A percentile compares a stretch with the other conserved stretches of the same genome.
Conservation (phyloP, 345 rosid species). For the Punica granatum region DNA sequence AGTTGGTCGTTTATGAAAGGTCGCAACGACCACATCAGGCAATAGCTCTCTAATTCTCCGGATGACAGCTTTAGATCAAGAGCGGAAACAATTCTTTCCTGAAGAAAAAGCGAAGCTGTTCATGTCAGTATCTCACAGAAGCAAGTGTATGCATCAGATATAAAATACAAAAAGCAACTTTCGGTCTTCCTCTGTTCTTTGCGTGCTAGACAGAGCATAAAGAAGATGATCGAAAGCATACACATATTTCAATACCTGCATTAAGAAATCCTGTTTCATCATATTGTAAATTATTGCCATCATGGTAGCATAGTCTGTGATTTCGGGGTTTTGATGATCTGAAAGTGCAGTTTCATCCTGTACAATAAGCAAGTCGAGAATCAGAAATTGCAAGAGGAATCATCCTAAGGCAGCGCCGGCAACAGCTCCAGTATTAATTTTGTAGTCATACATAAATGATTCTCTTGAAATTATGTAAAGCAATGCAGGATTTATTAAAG, state of each 20-base stretch:
- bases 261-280: conserved; percentile 61
- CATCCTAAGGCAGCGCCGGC: neutral
- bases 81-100: conserved; percentile 61
- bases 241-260: conserved; percentile 54
- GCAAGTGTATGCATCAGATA: neutral
- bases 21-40: conserved; percentile 72
- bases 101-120: conserved; percentile 12
- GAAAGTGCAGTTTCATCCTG: conserved; percentile 25
- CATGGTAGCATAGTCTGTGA: conserved; percentile 40
- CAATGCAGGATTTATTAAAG: neutral
- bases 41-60: conserved; percentile 56
- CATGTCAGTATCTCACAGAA: neutral
- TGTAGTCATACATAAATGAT: neutral
- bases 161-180: neutral
- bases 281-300: conserved; percentile 59
- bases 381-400: neutral
- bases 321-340: conserved; percentile 22
- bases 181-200: neutral
- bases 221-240: neutral
- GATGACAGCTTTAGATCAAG: conserved; percentile 49
- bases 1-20: conserved; percentile 61
- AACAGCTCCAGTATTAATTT: neutral
- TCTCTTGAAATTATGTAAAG: neutral
- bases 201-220: neutral
- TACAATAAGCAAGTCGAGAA: neutral